Evolutionary conservation across 306 rosid species (phyloP).

Genomic region (Vicia villosa): DNA sequence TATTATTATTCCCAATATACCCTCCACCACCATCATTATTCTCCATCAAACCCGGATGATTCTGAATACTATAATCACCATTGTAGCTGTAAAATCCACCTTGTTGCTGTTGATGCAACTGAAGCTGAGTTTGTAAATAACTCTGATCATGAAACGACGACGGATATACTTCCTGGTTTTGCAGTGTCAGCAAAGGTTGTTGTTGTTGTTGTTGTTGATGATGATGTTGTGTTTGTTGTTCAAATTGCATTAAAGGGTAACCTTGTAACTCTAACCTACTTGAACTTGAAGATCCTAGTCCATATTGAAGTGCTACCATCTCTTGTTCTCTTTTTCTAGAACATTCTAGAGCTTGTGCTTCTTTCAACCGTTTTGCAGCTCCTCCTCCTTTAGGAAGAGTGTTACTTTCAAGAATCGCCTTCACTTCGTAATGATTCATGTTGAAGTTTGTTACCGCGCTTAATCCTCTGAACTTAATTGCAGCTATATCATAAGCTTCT

Average conservation of each 20-base stretch:
- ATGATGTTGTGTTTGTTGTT: constrained; percentile 53
- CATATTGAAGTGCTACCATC: constrained; percentile 75
- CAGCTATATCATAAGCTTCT: constrained; percentile 97
- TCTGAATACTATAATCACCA: constrained; percentile 39
- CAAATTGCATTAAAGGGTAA: constrained; percentile 58
- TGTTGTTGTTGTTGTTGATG: constrained; percentile 48
- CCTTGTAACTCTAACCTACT: constrained; percentile 53
- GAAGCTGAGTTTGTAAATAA: constrained; percentile 83
- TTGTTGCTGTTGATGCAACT: constrained; percentile 57
- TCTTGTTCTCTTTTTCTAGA: constrained; percentile 76
- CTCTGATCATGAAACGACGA: constrained; percentile 57
- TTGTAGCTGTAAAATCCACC: constrained; percentile 38
- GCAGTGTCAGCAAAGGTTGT: constrained; percentile 56
- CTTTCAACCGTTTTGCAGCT: constrained; percentile 85
- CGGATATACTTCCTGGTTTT: constrained; percentile 31
- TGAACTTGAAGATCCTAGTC: constrained; percentile 38
- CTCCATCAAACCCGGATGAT: constrained; percentile 67
- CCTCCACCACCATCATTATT: constrained; percentile 20
- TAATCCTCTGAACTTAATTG: constrained; percentile 90
- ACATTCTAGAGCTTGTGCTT: constrained; percentile 90
- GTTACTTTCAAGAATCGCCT: constrained; percentile 84
- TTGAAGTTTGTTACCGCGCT: constrained; percentile 95
- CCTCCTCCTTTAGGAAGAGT: constrained; percentile 96
- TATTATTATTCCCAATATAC: constrained; percentile 45
- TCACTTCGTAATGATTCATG: constrained; percentile 93